A percentile compares a stretch with the other conserved stretches of the same genome.
Evolutionary conservation across 192 early-diverging fungal genomes (phyloP).

Genomic region (Mortierella claussenii): DNA sequence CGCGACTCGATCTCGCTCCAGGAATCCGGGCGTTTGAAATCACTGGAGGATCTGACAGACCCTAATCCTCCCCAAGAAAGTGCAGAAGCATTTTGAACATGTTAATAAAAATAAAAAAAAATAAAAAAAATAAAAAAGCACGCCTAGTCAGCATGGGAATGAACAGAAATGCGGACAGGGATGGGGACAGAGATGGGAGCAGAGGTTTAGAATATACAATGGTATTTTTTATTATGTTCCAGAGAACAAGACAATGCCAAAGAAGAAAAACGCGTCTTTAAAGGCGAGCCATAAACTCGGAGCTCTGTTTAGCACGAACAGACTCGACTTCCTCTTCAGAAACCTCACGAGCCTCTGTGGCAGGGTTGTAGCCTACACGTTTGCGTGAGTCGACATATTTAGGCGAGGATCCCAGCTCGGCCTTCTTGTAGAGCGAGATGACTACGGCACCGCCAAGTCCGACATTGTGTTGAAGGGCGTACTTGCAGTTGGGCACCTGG

Average conservation of each 20-base stretch:
- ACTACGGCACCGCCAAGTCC: constrained; percentile 82
- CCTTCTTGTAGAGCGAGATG: constrained; percentile 69
- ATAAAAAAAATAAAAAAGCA: too few relatives aligned
- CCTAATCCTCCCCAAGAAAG: constrained; percentile 3
- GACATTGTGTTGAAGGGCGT: constrained; percentile 79
- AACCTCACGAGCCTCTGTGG: constrained; percentile 68
- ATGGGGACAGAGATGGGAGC: too few relatives aligned
- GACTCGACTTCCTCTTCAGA: constrained; percentile 65
- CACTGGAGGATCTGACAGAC: constrained; percentile 45
- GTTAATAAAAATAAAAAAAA: too few relatives aligned
- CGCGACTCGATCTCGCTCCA: constrained; percentile 50
- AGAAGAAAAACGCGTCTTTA: too few relatives aligned
- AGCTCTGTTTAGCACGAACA: constrained; percentile 57
- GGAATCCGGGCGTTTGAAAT: constrained; percentile 34
- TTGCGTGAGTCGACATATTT: constrained; percentile 51
- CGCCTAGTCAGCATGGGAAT: too few relatives aligned
- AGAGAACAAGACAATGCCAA: too few relatives aligned
- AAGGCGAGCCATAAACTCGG: constrained; percentile 54
- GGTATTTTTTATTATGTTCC: too few relatives aligned
- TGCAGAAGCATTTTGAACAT: background rate
- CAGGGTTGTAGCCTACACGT: constrained; percentile 67
- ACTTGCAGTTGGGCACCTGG: constrained; percentile 71
- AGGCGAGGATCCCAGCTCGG: constrained; percentile 34
- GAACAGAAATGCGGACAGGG: too few relatives aligned
- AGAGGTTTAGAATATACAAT: too few relatives aligned